Percentiles rank a stretch among this genome's conserved stretches.
Evolutionary conservation across 768 basidiomycete species (phyloP).

Genomic region (Leccinum longicurvipes): DNA sequence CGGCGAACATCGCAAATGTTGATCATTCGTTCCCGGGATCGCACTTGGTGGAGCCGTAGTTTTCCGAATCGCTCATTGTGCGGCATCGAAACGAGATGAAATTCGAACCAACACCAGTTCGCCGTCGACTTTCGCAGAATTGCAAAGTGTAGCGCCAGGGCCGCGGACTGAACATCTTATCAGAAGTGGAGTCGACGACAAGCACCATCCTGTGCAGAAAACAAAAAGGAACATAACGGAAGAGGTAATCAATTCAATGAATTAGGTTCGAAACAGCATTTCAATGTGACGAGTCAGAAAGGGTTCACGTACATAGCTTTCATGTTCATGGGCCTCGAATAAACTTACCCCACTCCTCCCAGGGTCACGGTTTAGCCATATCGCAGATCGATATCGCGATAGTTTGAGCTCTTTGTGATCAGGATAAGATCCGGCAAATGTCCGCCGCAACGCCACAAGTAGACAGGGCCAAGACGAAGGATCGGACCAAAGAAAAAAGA

Average conservation of each 20-base stretch:
- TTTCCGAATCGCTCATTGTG: slow-evolving; percentile 67
- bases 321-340: slow-evolving; percentile 55
- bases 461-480: not conserved
- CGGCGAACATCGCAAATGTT: slow-evolving; percentile 63
- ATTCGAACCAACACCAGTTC: slow-evolving; percentile 3
- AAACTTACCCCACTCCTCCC: slow-evolving; percentile 53
- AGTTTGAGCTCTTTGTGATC: slow-evolving; percentile 50
- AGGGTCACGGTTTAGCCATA: slow-evolving; percentile 65
- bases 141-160: not conserved
- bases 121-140: not conserved
- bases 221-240: slow-evolving; percentile 2
- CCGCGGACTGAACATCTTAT: slow-evolving; percentile 42
- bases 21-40: slow-evolving; percentile 70
- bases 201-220: slow-evolving; percentile 60
- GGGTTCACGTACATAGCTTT: slow-evolving; percentile 54
- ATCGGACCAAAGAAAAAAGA: not conserved
- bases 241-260: not conserved
- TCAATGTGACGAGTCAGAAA: slow-evolving; percentile 13
- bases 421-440: slow-evolving; percentile 13
- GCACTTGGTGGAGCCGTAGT: slow-evolving; percentile 45
- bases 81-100: slow-evolving; percentile 29
- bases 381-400: slow-evolving; percentile 56
- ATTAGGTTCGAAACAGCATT: slow-evolving; percentile 3
- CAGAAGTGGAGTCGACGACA: slow-evolving; percentile 71
- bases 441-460: not conserved